Evolutionary conservation across 768 basidiomycete species (phyloP).

Genomic region (Pleurotus salmoneostramineus): DNA sequence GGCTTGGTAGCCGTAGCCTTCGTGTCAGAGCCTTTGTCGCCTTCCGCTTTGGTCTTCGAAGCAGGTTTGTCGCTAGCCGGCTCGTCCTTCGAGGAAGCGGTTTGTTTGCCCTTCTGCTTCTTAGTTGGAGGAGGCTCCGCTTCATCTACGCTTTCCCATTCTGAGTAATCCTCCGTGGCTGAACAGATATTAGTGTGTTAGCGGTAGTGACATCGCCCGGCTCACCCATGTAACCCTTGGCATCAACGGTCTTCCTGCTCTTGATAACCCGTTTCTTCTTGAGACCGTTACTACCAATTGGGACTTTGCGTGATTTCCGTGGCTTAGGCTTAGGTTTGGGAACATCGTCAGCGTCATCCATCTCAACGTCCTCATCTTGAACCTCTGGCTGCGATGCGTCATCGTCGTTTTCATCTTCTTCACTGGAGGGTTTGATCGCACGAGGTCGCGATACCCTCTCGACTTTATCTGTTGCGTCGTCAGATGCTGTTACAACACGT

Average conservation of each 20-base stretch:
- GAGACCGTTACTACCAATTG: constrained; percentile 73
- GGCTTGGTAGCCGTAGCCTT: neutral
- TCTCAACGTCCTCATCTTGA: constrained; percentile 29
- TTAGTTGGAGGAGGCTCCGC: constrained; percentile 34
- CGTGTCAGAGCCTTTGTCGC: neutral
- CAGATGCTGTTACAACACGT: neutral
- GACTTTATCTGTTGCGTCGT: constrained; percentile 26
- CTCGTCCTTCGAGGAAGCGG: constrained; percentile 8
- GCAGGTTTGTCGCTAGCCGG: neutral
- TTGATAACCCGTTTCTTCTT: constrained; percentile 69
- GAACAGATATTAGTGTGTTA: constrained; percentile 4
- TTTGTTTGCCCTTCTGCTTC: constrained; percentile 19
- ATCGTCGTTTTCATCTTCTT: constrained; percentile 18
- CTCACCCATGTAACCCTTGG: constrained; percentile 73
- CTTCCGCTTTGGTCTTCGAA: neutral
- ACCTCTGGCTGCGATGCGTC: constrained; percentile 20
- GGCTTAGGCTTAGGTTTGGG: constrained; percentile 30
- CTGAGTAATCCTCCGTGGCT: constrained; percentile 79
- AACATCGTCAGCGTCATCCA: constrained; percentile 24
- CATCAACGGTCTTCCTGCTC: constrained; percentile 49
- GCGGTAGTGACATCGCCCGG: constrained; percentile 4
- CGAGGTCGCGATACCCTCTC: constrained; percentile 21
- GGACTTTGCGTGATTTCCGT: constrained; percentile 54
- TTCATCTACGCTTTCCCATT: constrained; percentile 75
- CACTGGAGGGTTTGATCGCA: neutral